Conservation (phyloP, 2,329 filamentous ascomycete species). For the Penicillium sp. region DNA sequence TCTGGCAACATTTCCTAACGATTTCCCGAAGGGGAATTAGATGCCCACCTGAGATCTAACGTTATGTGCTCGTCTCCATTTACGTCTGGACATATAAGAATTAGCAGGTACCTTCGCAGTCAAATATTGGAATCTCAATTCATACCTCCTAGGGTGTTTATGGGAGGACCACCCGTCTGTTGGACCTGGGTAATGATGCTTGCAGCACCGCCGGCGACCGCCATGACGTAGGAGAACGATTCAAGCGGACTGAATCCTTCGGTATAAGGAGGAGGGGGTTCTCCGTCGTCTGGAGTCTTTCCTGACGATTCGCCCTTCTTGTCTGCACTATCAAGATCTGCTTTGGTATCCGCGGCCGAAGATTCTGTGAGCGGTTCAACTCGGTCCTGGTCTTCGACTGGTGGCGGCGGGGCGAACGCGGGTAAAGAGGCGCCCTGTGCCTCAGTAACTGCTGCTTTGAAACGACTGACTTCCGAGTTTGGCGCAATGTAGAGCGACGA, state of each 20-base stretch:
- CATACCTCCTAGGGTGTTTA: constrained; percentile 83
- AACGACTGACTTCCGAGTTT: constrained; percentile 32
- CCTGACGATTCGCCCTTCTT: constrained; percentile 70
- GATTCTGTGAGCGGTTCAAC: constrained; percentile 43
- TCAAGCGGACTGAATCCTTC: constrained; percentile 88
- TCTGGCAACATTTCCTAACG: background rate
- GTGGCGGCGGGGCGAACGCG: constrained; percentile 50
- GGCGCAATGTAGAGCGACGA: constrained; percentile 59
- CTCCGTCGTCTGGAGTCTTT: constrained; percentile 73
- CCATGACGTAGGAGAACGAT: constrained; percentile 96
- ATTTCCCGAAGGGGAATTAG: background rate
- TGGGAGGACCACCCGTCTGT: constrained; percentile 77
- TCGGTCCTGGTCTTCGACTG: constrained; percentile 46
- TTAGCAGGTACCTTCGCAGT: constrained; percentile 8
- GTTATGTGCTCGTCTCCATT: constrained; percentile 91
- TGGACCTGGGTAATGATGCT: constrained; percentile 99
- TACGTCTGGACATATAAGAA: constrained; percentile 54
- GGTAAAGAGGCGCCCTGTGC: constrained; percentile 45
- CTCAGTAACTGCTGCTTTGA: constrained; percentile 44
- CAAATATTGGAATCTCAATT: constrained; percentile 3
- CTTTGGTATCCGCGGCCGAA: constrained; percentile 71
- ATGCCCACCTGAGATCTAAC: constrained; percentile 79
- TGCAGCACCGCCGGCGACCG: constrained; percentile 89
- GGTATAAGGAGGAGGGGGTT: constrained; percentile 93
- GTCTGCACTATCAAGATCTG: constrained; percentile 69